A percentile compares a stretch with the other conserved stretches of the same genome.
These are phyloP conservation scores for Boeremia lycopersici DNA, from an alignment of 2,329 filamentous ascomycete species.

Conservation along the genomic window DNA sequence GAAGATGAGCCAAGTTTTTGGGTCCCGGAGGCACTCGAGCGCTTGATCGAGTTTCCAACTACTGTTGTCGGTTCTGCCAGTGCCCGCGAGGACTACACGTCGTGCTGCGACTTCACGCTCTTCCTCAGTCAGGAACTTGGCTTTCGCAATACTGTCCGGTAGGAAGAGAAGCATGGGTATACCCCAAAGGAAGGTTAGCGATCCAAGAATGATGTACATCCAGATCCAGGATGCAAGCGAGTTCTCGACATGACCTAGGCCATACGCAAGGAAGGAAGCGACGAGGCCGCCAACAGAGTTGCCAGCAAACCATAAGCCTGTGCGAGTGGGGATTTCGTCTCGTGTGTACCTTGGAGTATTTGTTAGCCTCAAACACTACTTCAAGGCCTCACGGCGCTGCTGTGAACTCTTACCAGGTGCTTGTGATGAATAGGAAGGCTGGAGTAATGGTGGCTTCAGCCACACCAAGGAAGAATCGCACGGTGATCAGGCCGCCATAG, in stretches of 20 bases:
- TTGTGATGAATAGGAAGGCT: constrained; percentile 35
- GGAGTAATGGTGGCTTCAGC: constrained; percentile 10
- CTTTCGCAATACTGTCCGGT: constrained; percentile 4
- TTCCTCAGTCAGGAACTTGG: constrained; percentile 6
- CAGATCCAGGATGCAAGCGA: constrained; percentile 7
- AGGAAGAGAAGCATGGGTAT: constrained; percentile 7
- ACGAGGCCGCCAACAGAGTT: constrained; percentile 10
- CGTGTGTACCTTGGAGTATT: constrained; percentile 2
- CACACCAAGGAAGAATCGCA: constrained; percentile 10
- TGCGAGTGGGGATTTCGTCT: constrained; percentile 9
- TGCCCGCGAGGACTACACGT: constrained; percentile 32
- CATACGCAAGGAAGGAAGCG: constrained; percentile 10
- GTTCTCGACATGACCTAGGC: constrained; percentile 3
- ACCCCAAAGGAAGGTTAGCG: constrained; percentile 3
- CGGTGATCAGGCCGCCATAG: constrained; percentile 1
- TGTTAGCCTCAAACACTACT: not conserved
- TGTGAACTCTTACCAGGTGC: constrained; percentile 29
- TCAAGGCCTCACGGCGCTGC: constrained; percentile 9
- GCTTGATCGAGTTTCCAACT: constrained; percentile 15
- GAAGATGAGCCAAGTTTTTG: constrained; percentile 13
- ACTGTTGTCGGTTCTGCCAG: constrained; percentile 26
- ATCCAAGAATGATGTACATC: constrained; percentile 11
- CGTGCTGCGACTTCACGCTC: constrained; percentile 27
- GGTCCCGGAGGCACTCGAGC: constrained; percentile 6
- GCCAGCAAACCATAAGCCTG: constrained; percentile 8